A percentile compares a stretch with the other conserved stretches of the same genome.
These are phyloP conservation scores for Cryptococcus sp. DNA, from an alignment of 1,284 basidiomycete genomes.

Conservation along the genomic window DNA sequence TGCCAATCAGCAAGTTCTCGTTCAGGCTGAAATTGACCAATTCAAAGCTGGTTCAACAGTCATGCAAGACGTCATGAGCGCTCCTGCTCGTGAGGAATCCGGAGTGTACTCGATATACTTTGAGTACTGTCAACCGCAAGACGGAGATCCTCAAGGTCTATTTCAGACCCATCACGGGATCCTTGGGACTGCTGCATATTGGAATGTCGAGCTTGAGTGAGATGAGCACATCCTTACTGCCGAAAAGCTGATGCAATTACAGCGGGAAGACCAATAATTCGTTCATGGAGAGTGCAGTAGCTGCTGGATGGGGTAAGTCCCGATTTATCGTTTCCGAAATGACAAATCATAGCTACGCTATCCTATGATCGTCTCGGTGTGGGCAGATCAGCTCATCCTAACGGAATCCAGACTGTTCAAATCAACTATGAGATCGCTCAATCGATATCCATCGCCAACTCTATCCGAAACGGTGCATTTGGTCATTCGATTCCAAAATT, in stretches of 20 bases:
- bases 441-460: slow-evolving; percentile 13
- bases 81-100: slow-evolving; percentile 7
- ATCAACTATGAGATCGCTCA: slow-evolving; percentile 21
- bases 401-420: slow-evolving; percentile 22
- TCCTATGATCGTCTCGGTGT: slow-evolving; percentile 26
- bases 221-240: background rate
- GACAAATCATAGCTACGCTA: slow-evolving; percentile 9
- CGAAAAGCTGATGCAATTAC: background rate
- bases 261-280: slow-evolving; percentile 21
- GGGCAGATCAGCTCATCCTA: slow-evolving; percentile 17
- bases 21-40: slow-evolving; percentile 8
- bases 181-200: slow-evolving; percentile 28
- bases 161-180: slow-evolving; percentile 15
- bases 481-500: slow-evolving; percentile 7
- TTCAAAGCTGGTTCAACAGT: slow-evolving; percentile 10
- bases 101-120: slow-evolving; percentile 17
- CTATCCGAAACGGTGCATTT: slow-evolving; percentile 12
- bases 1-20: slow-evolving; percentile 10
- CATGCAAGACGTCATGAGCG: slow-evolving; percentile 6
- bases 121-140: slow-evolving; percentile 18
- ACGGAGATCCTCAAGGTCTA: slow-evolving; percentile 3
- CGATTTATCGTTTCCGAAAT: background rate
- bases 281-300: slow-evolving; percentile 22
- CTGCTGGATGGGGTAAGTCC: slow-evolving; percentile 19
- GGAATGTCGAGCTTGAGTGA: slow-evolving; percentile 26